phyloP scores from a whole-genome alignment of 306 rosid genomes.

The Ceratonia siliqua region DNA sequence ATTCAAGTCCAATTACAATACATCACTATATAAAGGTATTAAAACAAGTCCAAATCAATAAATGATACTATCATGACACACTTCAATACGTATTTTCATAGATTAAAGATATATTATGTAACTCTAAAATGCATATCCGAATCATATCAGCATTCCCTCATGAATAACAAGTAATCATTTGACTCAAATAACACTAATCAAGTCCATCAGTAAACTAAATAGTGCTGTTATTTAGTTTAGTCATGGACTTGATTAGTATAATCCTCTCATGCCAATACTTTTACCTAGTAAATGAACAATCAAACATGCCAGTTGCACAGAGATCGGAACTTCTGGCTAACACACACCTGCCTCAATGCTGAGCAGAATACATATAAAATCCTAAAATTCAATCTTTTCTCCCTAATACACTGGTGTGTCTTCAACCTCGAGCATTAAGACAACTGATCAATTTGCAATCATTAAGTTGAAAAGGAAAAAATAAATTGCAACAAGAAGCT shows the following conservation, averaged over 20 bases:
- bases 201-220: neutral
- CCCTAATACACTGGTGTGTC: neutral
- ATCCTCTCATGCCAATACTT: neutral
- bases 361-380: slow-evolving; percentile 10
- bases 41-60: neutral
- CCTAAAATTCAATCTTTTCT: slow-evolving; percentile 4
- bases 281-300: neutral
- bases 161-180: slow-evolving; percentile 4
- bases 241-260: too few species aligned
- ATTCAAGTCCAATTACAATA: neutral
- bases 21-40: neutral
- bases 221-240: neutral
- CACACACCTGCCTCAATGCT: slow-evolving; percentile 10
- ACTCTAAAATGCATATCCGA: neutral
- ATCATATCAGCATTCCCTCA: neutral
- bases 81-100: neutral
- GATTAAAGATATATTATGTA: neutral
- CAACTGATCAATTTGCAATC: slow-evolving; percentile 10
- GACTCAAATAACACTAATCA: neutral
- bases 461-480: neutral
- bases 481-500: slow-evolving; percentile 10
- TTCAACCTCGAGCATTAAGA: neutral
- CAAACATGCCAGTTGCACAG: neutral
- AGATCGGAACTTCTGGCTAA: slow-evolving; percentile 11
- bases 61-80: neutral